A percentile compares a stretch with the other conserved stretches of the same genome.
These are phyloP conservation scores for Epichloe baconii DNA, from an alignment of 2,329 filamentous ascomycete genomes.

Conservation along the genomic window DNA sequence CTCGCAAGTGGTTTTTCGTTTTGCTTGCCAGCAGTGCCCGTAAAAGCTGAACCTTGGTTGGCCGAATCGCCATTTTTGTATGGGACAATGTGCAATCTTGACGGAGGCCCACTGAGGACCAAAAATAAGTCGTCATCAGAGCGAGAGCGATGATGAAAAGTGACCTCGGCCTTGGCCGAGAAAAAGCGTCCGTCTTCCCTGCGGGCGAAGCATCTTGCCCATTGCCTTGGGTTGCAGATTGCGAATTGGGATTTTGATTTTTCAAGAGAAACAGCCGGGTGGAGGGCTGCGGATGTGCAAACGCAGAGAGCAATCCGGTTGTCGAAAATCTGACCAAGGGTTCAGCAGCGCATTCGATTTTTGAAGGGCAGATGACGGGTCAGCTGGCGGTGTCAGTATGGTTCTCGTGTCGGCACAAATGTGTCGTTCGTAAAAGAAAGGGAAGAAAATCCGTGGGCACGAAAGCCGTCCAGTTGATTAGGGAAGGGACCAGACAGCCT, in stretches of 20 bases:
- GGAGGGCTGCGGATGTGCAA: not conserved
- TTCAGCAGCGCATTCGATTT: not conserved
- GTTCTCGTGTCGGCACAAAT: not conserved
- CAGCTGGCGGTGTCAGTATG: not conserved
- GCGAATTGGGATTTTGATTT: not conserved
- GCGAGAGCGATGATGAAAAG: conserved; percentile 28
- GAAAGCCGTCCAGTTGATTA: not conserved
- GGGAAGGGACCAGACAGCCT: conserved; percentile 1
- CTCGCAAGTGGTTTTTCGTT: not conserved
- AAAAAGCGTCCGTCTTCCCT: conserved; percentile 16
- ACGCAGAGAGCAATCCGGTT: not conserved
- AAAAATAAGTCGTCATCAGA: conserved; percentile 29
- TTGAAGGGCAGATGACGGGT: not conserved
- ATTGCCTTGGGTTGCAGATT: conserved; percentile 4
- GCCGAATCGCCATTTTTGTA: conserved; percentile 8
- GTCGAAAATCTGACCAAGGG: too few relatives aligned
- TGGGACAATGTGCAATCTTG: conserved; percentile 23
- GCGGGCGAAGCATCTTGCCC: conserved; percentile 21
- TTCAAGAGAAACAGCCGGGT: not conserved
- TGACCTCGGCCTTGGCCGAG: conserved; percentile 27
- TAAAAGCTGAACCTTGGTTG: conserved; percentile 1
- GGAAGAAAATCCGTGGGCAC: not conserved
- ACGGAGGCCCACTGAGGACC: conserved; percentile 23
- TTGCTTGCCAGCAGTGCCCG: not conserved
- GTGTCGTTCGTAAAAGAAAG: not conserved